Conservation (phyloP, 495 filamentous ascomycete genomes). For the Wilcoxina mikolae region DNA sequence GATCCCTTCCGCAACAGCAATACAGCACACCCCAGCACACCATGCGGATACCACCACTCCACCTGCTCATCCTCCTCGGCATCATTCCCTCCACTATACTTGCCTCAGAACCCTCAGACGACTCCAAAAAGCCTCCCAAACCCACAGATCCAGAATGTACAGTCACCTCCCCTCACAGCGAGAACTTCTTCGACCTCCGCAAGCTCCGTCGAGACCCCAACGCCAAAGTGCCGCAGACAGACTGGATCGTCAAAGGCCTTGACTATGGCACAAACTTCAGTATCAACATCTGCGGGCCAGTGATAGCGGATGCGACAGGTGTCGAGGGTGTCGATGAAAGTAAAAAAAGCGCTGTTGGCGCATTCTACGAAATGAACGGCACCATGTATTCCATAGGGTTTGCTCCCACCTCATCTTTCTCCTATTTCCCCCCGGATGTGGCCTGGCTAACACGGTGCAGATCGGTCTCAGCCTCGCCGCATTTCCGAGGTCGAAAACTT, state of each 20-base stretch:
- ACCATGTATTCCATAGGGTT: constrained; percentile 77
- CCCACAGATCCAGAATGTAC: constrained; percentile 48
- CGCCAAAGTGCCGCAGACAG: constrained; percentile 37
- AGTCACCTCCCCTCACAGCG: constrained; percentile 53
- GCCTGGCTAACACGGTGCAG: constrained; percentile 31
- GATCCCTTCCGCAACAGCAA: neutral
- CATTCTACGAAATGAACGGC: constrained; percentile 62
- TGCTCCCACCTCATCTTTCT: constrained; percentile 21
- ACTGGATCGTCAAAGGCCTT: constrained; percentile 71
- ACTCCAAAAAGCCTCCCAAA: constrained; percentile 20
- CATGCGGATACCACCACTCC: constrained; percentile 3
- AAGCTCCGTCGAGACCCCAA: constrained; percentile 44
- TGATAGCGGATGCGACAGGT: constrained; percentile 59
- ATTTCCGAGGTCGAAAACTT: constrained; percentile 77
- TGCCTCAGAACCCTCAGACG: neutral
- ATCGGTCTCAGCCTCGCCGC: constrained; percentile 48
- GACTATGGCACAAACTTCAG: constrained; percentile 88
- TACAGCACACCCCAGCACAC: neutral
- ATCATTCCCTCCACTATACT: constrained; percentile 5
- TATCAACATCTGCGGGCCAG: constrained; percentile 79
- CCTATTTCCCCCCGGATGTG: neutral
- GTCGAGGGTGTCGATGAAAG: constrained; percentile 49
- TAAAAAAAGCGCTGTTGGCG: constrained; percentile 26
- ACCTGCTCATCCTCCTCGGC: constrained; percentile 4
- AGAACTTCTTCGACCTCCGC: constrained; percentile 80